A percentile compares a stretch with the other conserved stretches of the same genome.
Conservation (phyloP, 495 filamentous ascomycete species). For the Glutinoglossum americanum region DNA sequence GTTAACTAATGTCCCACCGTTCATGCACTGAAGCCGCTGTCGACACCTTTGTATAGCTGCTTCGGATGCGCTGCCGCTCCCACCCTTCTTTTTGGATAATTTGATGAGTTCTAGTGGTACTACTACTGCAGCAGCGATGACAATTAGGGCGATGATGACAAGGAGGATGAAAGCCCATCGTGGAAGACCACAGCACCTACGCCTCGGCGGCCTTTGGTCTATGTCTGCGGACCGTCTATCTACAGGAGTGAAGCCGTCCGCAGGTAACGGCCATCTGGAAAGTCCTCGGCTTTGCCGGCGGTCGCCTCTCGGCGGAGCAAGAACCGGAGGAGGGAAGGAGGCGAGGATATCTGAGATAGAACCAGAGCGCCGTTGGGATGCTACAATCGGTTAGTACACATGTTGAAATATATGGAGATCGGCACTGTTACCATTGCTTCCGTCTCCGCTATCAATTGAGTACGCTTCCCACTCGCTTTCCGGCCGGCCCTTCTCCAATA, state of each 20-base stretch:
- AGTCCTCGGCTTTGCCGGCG: slow-evolving; percentile 11
- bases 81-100: slow-evolving; percentile 21
- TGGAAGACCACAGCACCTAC: slow-evolving; percentile 62
- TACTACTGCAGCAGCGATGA: slow-evolving; percentile 60
- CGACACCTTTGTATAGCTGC: slow-evolving; percentile 5
- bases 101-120: slow-evolving; percentile 70
- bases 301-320: slow-evolving; percentile 22
- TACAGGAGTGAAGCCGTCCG: slow-evolving; percentile 8
- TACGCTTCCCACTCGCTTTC: slow-evolving; percentile 30
- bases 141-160: slow-evolving; percentile 40
- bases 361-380: slow-evolving; percentile 20
- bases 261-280: slow-evolving; percentile 18
- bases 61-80: background rate
- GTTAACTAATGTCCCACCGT: slow-evolving; percentile 59
- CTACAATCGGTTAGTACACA: slow-evolving; percentile 13
- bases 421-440: slow-evolving; percentile 15
- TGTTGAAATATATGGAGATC: slow-evolving; percentile 6
- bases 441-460: background rate
- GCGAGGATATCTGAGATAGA: slow-evolving; percentile 79
- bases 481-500: slow-evolving; percentile 72
- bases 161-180: slow-evolving; percentile 57
- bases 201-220: slow-evolving; percentile 9
- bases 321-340: slow-evolving; percentile 69
- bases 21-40: slow-evolving; percentile 15
- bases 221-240: background rate